Evolutionary conservation across 345 rosid species (phyloP).

Genomic region (Trapa bicornis): DNA sequence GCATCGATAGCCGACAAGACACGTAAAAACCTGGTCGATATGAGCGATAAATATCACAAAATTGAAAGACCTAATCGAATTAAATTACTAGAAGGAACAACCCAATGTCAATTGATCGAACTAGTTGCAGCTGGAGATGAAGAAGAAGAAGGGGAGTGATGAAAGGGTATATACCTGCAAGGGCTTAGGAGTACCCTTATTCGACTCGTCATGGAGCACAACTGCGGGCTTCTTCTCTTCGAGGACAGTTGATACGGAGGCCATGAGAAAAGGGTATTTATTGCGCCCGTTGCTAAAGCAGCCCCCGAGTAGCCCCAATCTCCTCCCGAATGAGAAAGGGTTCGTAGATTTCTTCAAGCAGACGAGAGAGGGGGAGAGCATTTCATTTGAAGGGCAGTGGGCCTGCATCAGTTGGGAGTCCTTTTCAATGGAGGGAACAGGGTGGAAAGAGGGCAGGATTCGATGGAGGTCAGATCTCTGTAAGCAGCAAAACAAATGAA

Average conservation of each 20-base stretch:
- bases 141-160: background rate
- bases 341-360: constrained; percentile 3
- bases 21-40: background rate
- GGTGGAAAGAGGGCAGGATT: background rate
- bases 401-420: constrained; percentile 3
- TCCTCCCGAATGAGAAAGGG: constrained; percentile 1
- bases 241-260: constrained; percentile 8
- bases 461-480: background rate
- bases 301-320: background rate
- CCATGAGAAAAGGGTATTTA: constrained; percentile 2
- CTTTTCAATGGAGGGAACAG: background rate
- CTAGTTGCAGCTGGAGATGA: background rate
- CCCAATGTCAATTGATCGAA: background rate
- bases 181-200: constrained; percentile 2
- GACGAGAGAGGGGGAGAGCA: background rate
- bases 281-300: background rate
- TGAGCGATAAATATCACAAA: background rate
- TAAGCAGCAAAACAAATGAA: background rate
- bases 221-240: constrained; percentile 5
- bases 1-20: background rate
- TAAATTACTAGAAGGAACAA: background rate
- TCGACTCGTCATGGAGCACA: background rate
- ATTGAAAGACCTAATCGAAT: background rate
- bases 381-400: constrained; percentile 8
- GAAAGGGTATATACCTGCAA: constrained; percentile 8